Percentiles rank a stretch among this genome's conserved stretches.
These are phyloP conservation scores for Pythium aristosporum DNA, from an alignment of 352 stramenopile genomes.

Conservation along the genomic window DNA sequence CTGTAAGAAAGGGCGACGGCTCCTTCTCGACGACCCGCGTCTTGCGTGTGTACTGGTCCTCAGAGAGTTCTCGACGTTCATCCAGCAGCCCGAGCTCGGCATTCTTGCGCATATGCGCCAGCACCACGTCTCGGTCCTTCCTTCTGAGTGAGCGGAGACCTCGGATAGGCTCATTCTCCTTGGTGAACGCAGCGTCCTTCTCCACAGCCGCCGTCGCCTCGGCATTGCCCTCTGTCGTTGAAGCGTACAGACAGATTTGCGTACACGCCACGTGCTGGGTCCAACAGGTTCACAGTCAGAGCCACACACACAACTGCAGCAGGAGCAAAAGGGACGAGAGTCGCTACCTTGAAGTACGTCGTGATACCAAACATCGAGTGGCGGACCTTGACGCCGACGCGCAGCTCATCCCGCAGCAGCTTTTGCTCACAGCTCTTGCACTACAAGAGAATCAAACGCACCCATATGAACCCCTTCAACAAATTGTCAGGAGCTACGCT, in stretches of 20 bases:
- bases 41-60: slow-evolving; percentile 78
- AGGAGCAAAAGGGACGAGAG: not conserved
- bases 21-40: slow-evolving; percentile 62
- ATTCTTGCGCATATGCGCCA: slow-evolving; percentile 62
- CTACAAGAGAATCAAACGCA: slow-evolving; percentile 29
- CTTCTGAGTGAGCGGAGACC: slow-evolving; percentile 41
- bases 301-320: not conserved
- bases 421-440: slow-evolving; percentile 82
- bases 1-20: slow-evolving; percentile 76
- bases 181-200: slow-evolving; percentile 14
- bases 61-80: slow-evolving; percentile 60
- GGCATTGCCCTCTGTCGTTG: not conserved
- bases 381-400: slow-evolving; percentile 55
- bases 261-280: slow-evolving; percentile 44
- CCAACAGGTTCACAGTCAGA: not conserved
- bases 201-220: not conserved
- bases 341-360: slow-evolving; percentile 78
- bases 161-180: slow-evolving; percentile 39
- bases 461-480: not conserved
- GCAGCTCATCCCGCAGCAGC: slow-evolving; percentile 39
- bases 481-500: not conserved
- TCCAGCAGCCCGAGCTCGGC: slow-evolving; percentile 51
- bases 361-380: slow-evolving; percentile 83
- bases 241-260: slow-evolving; percentile 35
- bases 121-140: slow-evolving; percentile 47